Conservation (phyloP, 495 filamentous ascomycete species). For the Hyaloscypha bicolor region DNA sequence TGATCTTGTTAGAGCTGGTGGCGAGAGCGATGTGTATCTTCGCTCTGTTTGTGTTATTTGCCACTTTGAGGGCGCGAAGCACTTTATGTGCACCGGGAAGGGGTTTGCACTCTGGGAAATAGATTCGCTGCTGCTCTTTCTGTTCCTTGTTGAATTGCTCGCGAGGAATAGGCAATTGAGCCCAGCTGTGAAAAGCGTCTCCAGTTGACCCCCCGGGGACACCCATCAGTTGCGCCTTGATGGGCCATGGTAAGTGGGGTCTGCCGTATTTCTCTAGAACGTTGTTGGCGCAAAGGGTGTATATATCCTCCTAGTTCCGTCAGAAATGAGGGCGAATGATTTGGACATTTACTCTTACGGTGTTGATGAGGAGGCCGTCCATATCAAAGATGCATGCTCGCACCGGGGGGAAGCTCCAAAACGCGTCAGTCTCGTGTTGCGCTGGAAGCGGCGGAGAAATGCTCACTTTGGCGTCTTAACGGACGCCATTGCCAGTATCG, state of each 20-base stretch:
- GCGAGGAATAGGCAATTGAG: conserved; percentile 37
- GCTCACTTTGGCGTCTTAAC: background rate
- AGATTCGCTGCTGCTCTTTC: conserved; percentile 23
- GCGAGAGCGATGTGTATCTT: conserved; percentile 19
- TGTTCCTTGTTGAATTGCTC: conserved; percentile 38
- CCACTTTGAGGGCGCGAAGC: conserved; percentile 34
- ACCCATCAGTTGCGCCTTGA: conserved; percentile 14
- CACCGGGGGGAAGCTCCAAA: conserved; percentile 37
- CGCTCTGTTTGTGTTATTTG: conserved; percentile 15
- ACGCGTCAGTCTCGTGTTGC: background rate
- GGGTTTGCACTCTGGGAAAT: conserved; percentile 37
- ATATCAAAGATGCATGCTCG: conserved; percentile 51
- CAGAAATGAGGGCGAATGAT: background rate
- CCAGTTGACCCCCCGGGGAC: background rate
- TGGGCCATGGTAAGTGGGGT: conserved; percentile 5
- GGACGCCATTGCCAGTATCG: background rate
- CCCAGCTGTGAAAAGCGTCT: conserved; percentile 35
- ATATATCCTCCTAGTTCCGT: conserved; percentile 39
- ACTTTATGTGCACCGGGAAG: conserved; percentile 42
- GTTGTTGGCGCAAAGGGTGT: conserved; percentile 37
- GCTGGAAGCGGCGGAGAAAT: background rate
- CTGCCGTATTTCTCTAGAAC: conserved; percentile 38
- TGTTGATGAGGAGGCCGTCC: conserved; percentile 47
- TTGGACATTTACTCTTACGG: conserved; percentile 3
- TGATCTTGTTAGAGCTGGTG: background rate